Evolutionary conservation across 345 rosid species (phyloP).

Genomic region (Cochlearia excelsa): DNA sequence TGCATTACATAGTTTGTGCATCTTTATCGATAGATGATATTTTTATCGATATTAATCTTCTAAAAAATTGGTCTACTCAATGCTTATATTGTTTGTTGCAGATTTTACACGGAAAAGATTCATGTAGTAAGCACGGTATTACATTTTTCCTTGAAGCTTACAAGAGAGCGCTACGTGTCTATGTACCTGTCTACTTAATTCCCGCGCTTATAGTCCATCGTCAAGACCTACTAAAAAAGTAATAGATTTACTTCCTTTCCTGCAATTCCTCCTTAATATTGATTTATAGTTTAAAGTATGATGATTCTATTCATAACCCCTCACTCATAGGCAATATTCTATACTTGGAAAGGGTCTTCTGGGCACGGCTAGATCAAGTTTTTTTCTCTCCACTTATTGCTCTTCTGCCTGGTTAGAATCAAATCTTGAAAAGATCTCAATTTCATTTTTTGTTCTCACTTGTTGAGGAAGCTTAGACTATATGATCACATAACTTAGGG

Average conservation of each 20-base stretch:
- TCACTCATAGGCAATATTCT: slow-evolving; percentile 55
- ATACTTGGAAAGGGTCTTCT: slow-evolving; percentile 78
- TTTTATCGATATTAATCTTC: background rate
- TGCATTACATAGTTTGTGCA: background rate
- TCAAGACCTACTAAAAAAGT: slow-evolving; percentile 75
- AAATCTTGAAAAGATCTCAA: slow-evolving; percentile 3
- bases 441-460: slow-evolving; percentile 3
- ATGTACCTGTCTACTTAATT: slow-evolving; percentile 85
- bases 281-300: slow-evolving; percentile 1
- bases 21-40: background rate
- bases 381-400: slow-evolving; percentile 81
- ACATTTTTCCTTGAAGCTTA: slow-evolving; percentile 78
- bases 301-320: slow-evolving; percentile 6
- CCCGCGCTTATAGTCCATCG: slow-evolving; percentile 96
- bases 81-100: slow-evolving; percentile 43
- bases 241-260: background rate
- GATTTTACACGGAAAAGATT: slow-evolving; percentile 85
- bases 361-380: slow-evolving; percentile 92
- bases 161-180: slow-evolving; percentile 83
- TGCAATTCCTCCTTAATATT: background rate
- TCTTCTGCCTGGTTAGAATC: slow-evolving; percentile 83
- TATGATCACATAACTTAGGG: slow-evolving; percentile 43
- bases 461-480: slow-evolving; percentile 2
- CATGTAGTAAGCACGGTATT: slow-evolving; percentile 58
- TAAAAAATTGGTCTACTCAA: background rate